Base-by-base conservation (phyloP, 23 red algal species). In the Gracilaria caudata region DNA sequence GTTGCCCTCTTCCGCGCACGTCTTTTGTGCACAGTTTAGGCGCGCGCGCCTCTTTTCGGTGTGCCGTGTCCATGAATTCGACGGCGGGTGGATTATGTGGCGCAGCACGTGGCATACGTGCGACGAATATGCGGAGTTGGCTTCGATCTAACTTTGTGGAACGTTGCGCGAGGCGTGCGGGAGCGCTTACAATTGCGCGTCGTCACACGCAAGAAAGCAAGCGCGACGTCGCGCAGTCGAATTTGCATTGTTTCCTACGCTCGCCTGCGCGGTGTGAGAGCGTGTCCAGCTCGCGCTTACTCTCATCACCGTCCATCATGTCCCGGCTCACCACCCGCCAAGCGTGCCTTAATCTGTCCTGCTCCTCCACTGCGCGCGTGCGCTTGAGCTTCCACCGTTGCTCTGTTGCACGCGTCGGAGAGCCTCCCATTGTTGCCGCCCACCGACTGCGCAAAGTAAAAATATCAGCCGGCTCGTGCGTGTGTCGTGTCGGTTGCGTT, bases 211-310 rank as follows among this genome's bases (percentile, higher is more conserved):
- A 30, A 61, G 23, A 9, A 16, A 8, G 49, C 49, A 53, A 53
- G 10, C n/a, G 26, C 26, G 29, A 29, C 16, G 57, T 16, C 12
- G 49, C 49, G 57, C 23, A n/a, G 57, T 7, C 57, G 57, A 61
- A 61, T 61, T 61, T 61, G 57, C 57, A 61, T 61, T 61, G 57
- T 61, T 61, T 61, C 57, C 57, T 20, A 10, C 41, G 41, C 41
- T 4, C 41, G 41, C 41, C 46, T 7, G 46, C 46, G 46, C 46
- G 46, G 46, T 14, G 54, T 24, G 54, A n/a, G 54, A 19, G 54
- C 54, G 54, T 24, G 14, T 57, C 17, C n/a, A n/a, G 54, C 54
- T 24, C 7, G 54, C 54, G 54, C 54, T 7, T 45, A 45, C 41
- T 45, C 41, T 45, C 41, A 45, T 45, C 43, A 11, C 43, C 49